These are phyloP conservation scores for Drechslera avenae DNA, from an alignment of 2,329 filamentous ascomycete species.

Conservation along the genomic window DNA sequence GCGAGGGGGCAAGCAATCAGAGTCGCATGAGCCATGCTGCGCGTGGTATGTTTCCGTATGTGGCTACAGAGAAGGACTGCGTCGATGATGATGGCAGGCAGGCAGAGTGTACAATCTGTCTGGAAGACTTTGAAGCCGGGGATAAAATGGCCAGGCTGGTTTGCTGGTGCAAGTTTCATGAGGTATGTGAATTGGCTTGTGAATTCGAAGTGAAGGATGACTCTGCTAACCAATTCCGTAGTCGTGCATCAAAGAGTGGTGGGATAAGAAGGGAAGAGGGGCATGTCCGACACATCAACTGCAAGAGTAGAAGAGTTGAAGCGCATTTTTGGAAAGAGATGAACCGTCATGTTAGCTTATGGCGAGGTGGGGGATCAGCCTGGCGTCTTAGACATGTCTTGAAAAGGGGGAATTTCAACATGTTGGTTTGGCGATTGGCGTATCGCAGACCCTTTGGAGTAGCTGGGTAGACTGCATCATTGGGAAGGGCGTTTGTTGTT, in stretches of 20 bases:
- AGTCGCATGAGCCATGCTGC: conserved; percentile 33
- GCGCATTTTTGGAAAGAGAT: not conserved
- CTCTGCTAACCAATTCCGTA: conserved; percentile 17
- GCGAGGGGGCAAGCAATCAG: conserved; percentile 31
- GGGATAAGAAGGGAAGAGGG: conserved; percentile 60
- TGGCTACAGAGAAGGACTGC: conserved; percentile 68
- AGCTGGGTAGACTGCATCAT: no score
- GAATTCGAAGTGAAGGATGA: no score
- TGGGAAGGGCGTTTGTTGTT: not conserved
- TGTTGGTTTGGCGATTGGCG: no score
- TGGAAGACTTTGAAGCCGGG: conserved; percentile 67
- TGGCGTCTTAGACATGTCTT: no score
- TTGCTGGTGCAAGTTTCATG: conserved; percentile 69
- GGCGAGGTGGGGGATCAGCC: no score
- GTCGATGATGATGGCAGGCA: conserved; percentile 57
- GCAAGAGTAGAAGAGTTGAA: conserved; percentile 26
- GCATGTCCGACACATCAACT: conserved; percentile 66
- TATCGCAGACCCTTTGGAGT: no score
- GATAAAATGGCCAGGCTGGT: conserved; percentile 64
- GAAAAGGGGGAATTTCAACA: no score
- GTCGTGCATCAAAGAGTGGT: conserved; percentile 65
- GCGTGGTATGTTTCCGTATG: conserved; percentile 57
- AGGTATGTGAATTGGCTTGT: conserved; percentile 38
- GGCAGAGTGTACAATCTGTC: conserved; percentile 67
- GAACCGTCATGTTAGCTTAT: not conserved